Conservation (phyloP, 2,329 filamentous ascomycete genomes). For the Aspergillus tubingensis region DNA sequence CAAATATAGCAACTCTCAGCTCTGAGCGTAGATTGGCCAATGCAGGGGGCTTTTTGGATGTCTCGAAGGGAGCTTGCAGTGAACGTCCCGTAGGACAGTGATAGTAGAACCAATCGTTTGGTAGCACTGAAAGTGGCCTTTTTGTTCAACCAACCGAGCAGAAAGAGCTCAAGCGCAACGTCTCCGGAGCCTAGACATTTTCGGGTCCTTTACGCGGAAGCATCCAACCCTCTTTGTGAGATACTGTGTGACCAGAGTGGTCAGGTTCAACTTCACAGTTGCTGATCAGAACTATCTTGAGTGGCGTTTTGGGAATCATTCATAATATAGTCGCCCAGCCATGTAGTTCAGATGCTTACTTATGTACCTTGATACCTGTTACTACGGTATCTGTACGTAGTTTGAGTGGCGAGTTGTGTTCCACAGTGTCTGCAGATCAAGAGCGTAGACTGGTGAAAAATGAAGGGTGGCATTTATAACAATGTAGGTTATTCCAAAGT, state of each 20-base stretch:
- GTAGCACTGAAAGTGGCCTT: neutral
- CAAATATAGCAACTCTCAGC: neutral
- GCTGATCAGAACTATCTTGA: no score
- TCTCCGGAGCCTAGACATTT: neutral
- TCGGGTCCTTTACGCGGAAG: neutral
- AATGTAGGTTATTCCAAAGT: neutral
- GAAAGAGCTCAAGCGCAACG: neutral
- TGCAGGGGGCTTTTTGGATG: no score
- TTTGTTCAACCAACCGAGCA: neutral
- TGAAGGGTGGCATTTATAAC: neutral
- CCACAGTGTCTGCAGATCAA: neutral
- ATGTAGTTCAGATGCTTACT: neutral
- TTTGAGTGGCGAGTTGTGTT: neutral
- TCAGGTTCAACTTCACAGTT: neutral
- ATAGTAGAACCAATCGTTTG: neutral
- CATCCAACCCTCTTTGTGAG: neutral
- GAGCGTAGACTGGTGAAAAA: neutral
- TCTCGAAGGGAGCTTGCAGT: neutral
- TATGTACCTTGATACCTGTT: neutral
- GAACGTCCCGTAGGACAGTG: neutral
- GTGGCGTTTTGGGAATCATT: neutral
- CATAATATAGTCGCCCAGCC: neutral
- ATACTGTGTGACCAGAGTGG: neutral
- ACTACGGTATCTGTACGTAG: neutral
- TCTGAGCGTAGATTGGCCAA: no score